A percentile compares a stretch with the other conserved stretches of the same genome.
phyloP scores from a whole-genome alignment of 495 filamentous ascomycete species.

The Astrothelium subdiscretum region DNA sequence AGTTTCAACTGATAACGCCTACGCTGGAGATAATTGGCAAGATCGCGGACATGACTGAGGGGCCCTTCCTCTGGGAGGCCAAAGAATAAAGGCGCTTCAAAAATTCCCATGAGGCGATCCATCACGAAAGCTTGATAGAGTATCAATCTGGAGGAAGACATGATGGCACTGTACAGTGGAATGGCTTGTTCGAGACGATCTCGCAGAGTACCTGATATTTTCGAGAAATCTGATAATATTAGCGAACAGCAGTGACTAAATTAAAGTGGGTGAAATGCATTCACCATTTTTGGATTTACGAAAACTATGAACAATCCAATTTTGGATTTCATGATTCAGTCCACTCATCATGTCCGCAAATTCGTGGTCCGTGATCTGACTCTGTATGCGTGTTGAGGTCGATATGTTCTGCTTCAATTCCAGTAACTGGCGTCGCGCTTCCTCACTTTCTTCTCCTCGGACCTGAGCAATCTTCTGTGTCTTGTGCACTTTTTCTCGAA shows the following conservation, averaged over 20 bases:
- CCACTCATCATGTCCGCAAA: constrained; percentile 20
- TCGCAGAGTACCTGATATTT: constrained; percentile 4
- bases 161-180: constrained; percentile 14
- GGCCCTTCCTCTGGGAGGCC: constrained; percentile 20
- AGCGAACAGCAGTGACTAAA: not conserved
- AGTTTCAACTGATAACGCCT: not conserved
- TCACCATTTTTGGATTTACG: constrained; percentile 15
- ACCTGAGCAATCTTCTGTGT: constrained; percentile 14
- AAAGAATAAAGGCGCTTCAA: constrained; percentile 16
- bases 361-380: constrained; percentile 22
- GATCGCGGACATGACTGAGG: constrained; percentile 2
- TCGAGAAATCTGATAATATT: constrained; percentile 9
- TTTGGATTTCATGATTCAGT: constrained; percentile 23
- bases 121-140: constrained; percentile 25
- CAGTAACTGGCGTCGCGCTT: constrained; percentile 17
- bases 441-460: constrained; percentile 12
- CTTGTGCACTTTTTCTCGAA: constrained; percentile 9
- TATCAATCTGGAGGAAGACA: constrained; percentile 13
- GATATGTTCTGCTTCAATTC: constrained; percentile 27
- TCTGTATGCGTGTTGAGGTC: constrained; percentile 20
- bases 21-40: constrained; percentile 11
- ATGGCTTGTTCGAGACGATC: constrained; percentile 6
- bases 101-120: constrained; percentile 22
- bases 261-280: not conserved
- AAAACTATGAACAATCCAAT: constrained; percentile 29